Evolutionary conservation across 2,329 filamentous ascomycete species (phyloP).

Genomic region (Zarea fungicola): DNA sequence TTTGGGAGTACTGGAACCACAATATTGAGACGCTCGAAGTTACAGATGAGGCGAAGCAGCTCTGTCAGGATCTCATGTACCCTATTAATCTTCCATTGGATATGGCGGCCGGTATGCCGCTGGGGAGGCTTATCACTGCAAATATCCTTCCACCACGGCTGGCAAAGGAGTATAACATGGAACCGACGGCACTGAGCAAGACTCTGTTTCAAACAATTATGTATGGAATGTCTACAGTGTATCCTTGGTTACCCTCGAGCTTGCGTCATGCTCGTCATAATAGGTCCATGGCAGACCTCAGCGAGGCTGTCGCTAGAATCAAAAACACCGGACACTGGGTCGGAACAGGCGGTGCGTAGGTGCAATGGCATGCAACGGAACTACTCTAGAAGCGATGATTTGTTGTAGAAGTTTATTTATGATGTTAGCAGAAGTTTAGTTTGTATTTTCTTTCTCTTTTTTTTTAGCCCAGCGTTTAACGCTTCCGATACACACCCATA

Average conservation of each 20-base stretch:
- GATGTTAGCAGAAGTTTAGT: too few species aligned
- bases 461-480: too few species aligned
- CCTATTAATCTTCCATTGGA: slow-evolving; percentile 20
- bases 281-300: slow-evolving; percentile 22
- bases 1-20: slow-evolving; percentile 36
- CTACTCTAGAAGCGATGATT: neutral
- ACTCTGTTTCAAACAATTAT: slow-evolving; percentile 16
- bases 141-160: slow-evolving; percentile 19
- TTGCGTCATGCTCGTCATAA: slow-evolving; percentile 20
- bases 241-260: slow-evolving; percentile 14
- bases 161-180: slow-evolving; percentile 21
- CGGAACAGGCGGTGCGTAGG: neutral
- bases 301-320: slow-evolving; percentile 17
- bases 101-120: slow-evolving; percentile 18
- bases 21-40: slow-evolving; percentile 28
- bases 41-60: slow-evolving; percentile 24
- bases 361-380: neutral
- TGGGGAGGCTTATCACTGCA: slow-evolving; percentile 16
- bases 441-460: too few species aligned
- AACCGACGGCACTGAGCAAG: slow-evolving; percentile 16
- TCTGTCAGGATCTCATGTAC: slow-evolving; percentile 22
- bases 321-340: slow-evolving; percentile 17
- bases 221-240: slow-evolving; percentile 25
- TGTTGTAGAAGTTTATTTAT: too few species aligned
- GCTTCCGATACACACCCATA: too few species aligned